Conservation (phyloP, 2,329 filamentous ascomycete genomes). For the Fusarium ramigenum region DNA sequence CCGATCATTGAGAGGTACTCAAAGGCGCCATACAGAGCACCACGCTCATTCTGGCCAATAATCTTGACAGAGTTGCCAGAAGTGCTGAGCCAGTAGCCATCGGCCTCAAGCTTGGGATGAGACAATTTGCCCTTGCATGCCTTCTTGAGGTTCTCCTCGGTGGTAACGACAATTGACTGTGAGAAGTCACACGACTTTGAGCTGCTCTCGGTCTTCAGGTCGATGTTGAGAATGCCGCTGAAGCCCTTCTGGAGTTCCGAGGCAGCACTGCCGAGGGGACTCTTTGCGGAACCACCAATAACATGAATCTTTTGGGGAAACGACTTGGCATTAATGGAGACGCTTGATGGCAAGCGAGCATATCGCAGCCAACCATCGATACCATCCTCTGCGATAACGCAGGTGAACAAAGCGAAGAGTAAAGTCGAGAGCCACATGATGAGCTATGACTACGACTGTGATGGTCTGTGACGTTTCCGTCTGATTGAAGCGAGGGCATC, state of each 20-base stretch:
- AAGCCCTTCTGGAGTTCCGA: conserved; percentile 68
- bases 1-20: conserved; percentile 73
- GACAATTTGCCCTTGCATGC: conserved; percentile 2
- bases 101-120: conserved; percentile 54
- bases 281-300: conserved; percentile 62
- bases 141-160: conserved; percentile 12
- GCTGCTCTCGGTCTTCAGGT: conserved; percentile 48
- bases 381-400: conserved; percentile 66
- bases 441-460: background rate
- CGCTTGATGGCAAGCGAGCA: conserved; percentile 56
- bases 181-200: conserved; percentile 11
- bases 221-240: conserved; percentile 63
- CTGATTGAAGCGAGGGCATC: background rate
- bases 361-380: conserved; percentile 72
- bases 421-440: conserved; percentile 23
- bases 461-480: background rate
- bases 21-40: conserved; percentile 74
- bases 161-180: conserved; percentile 21
- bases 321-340: conserved; percentile 46
- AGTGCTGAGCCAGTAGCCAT: conserved; percentile 70
- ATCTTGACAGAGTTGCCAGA: conserved; percentile 61
- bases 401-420: conserved; percentile 43
- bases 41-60: conserved; percentile 72
- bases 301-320: conserved; percentile 61
- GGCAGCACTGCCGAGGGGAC: conserved; percentile 68